phyloP scores from a whole-genome alignment of 805 yeast species.

The Zygotorulaspora florentina region DNA sequence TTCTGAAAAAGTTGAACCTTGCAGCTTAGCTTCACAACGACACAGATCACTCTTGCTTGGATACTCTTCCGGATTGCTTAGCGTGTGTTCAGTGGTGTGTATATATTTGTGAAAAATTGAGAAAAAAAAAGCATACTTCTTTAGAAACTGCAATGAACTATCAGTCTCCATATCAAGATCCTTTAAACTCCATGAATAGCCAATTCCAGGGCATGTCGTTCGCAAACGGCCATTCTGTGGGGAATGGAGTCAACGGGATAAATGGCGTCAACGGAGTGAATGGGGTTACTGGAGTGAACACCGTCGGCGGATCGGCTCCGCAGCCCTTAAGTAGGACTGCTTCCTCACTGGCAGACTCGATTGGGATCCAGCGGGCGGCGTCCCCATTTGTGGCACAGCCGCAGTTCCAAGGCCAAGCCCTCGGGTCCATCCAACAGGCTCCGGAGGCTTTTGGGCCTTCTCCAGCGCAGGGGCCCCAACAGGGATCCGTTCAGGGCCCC shows the following conservation, averaged over 20 bases:
- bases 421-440: neutral
- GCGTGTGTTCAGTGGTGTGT: neutral
- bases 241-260: no score
- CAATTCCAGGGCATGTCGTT: constrained; percentile 18
- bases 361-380: constrained; percentile 25
- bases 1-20: no score
- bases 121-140: no score
- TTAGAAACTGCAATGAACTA: constrained; percentile 14
- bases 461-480: neutral
- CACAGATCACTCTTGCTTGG: no score
- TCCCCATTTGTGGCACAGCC: constrained; percentile 22
- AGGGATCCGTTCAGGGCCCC: constrained; percentile 2
- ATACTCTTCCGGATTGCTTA: neutral
- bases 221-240: constrained; percentile 1
- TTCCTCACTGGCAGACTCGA: constrained; percentile 24
- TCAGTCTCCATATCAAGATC: constrained; percentile 17
- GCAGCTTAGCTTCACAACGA: no score
- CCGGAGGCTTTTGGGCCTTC: neutral
- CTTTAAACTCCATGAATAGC: constrained; percentile 20
- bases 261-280: no score
- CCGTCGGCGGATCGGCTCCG: neutral
- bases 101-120: no score
- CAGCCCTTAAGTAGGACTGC: constrained; percentile 21
- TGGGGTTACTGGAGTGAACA: no score
- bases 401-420: neutral